Evolutionary conservation across 257 asterid species (phyloP).

Genomic region (Gardenia jasminoides): DNA sequence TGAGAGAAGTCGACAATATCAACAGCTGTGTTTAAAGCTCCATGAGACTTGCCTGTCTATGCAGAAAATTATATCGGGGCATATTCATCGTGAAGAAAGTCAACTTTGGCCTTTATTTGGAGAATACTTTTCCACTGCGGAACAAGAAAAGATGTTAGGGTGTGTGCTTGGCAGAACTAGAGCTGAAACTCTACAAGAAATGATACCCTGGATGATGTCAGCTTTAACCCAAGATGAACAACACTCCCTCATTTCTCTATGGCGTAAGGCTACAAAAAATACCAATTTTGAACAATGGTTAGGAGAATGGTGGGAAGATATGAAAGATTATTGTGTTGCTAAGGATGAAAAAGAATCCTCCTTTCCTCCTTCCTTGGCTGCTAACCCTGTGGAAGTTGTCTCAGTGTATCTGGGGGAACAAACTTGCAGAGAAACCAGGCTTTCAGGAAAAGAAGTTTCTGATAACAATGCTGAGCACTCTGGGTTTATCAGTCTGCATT

Average conservation of each 20-base stretch:
- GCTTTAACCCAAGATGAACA: conserved; percentile 61
- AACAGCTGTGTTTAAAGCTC: conserved; percentile 52
- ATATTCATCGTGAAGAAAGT: conserved; percentile 66
- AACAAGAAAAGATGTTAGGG: conserved; percentile 73
- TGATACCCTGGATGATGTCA: conserved; percentile 80
- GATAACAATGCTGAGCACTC: conserved; percentile 25
- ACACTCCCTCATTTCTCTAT: conserved; percentile 48
- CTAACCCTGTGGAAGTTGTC: conserved; percentile 64
- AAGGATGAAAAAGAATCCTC: conserved; percentile 36
- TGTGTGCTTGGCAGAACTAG: conserved; percentile 64
- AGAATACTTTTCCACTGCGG: conserved; percentile 57
- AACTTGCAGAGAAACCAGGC: conserved; percentile 23
- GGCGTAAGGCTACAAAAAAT: conserved; percentile 58
- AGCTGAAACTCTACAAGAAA: conserved; percentile 62
- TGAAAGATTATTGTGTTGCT: conserved; percentile 39
- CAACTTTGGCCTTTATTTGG: conserved; percentile 69
- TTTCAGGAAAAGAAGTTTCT: conserved; percentile 23
- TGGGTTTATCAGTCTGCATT: conserved; percentile 31
- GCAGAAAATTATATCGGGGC: conserved; percentile 68
- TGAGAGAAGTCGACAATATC: conserved; percentile 30
- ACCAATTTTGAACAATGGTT: conserved; percentile 80
- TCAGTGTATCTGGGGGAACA: conserved; percentile 52
- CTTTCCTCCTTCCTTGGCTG: conserved; percentile 34
- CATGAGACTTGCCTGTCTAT: conserved; percentile 59
- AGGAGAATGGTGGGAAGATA: conserved; percentile 82